phyloP scores from a whole-genome alignment of 1,284 basidiomycete genomes.

The Albatrellus sp. region DNA sequence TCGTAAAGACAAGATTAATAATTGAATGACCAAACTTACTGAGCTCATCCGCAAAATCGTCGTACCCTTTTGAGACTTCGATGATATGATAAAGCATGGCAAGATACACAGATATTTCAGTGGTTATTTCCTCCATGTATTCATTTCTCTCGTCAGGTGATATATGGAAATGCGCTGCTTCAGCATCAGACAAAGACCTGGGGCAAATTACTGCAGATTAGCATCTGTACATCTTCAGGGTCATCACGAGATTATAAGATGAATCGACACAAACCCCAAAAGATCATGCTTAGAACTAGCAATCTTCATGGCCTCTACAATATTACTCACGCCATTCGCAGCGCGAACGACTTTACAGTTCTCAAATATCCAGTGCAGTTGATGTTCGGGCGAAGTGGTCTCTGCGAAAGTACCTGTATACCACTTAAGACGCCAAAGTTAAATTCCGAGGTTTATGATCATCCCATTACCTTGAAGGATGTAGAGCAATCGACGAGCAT shows the following conservation, averaged over 20 bases:
- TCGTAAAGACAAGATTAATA: slow-evolving; percentile 8
- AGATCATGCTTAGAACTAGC: slow-evolving; percentile 84
- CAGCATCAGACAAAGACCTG: slow-evolving; percentile 63
- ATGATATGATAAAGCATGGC: slow-evolving; percentile 91
- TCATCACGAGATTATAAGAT: background rate
- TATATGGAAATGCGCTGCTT: slow-evolving; percentile 57
- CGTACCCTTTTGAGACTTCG: slow-evolving; percentile 84
- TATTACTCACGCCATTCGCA: slow-evolving; percentile 75
- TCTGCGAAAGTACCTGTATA: slow-evolving; percentile 79
- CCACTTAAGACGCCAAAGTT: background rate
- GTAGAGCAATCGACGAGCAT: slow-evolving; percentile 81
- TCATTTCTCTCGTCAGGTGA: slow-evolving; percentile 61
- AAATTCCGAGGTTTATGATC: too few relatives aligned
- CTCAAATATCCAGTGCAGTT: slow-evolving; percentile 92
- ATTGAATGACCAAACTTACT: slow-evolving; percentile 45
- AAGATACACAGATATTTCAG: slow-evolving; percentile 84
- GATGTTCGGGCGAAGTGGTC: slow-evolving; percentile 84
- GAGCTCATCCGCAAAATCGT: slow-evolving; percentile 88
- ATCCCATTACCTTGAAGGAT: slow-evolving; percentile 68
- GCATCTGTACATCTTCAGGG: slow-evolving; percentile 6
- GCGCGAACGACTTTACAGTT: slow-evolving; percentile 82
- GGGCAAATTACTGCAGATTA: background rate
- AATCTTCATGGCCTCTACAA: slow-evolving; percentile 84
- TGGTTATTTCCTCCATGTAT: slow-evolving; percentile 77
- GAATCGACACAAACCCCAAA: slow-evolving; percentile 38